Base-by-base conservation (phyloP, 2,329 filamentous ascomycete species). In the Cladosporium phlei region DNA sequence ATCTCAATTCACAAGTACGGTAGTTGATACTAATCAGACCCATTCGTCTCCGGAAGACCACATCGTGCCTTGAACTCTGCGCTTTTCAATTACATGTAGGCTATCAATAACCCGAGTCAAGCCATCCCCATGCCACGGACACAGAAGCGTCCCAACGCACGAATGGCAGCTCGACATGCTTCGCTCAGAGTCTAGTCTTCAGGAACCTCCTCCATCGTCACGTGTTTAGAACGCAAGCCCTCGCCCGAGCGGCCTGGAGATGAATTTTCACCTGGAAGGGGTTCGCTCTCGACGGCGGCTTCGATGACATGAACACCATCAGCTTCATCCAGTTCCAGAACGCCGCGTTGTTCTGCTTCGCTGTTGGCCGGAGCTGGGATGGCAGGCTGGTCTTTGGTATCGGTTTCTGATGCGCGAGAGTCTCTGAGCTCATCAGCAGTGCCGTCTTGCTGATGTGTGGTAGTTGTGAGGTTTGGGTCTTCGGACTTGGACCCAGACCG, bases 241-340 rank as follows among this genome's bases (percentile, higher is more conserved):
- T 2, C 9, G 14, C 19, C 27, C 9, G 19, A 21, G 14, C 22
- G 35, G 12, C 27, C 35, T 24, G 21, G 16, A 27, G 35, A 38
- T n/a, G n/a, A 25, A 16, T 7, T 25, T 3, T 38, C 35, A 11
- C 10, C 22, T 4, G 35, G 35, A n/a, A n/a, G n/a, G n/a, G n/a
- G n/a, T n/a, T n/a, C n/a, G n/a, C n/a, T n/a, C n/a, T n/a, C n/a
- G n/a, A n/a, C n/a, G n/a, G n/a, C n/a, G 2, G 35, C 43, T 9
- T 46, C 25, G 28, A 46, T 46, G 25, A 46, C 19, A 32, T 46
- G 43, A 9, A 32, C 21, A 8, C 34, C 43, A 24, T 46, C 43
- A 6, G 17, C 33, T n/a, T 46, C 43, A 24, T 46, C 43, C 5
- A 46, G 25, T n/a, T 46, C 43, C 11, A 46, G 22, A 24, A 30